Percentiles rank a stretch among this genome's conserved stretches.
These are phyloP conservation scores for Psilocybe sp. DNA, from an alignment of 768 basidiomycete species.

Conservation along the genomic window DNA sequence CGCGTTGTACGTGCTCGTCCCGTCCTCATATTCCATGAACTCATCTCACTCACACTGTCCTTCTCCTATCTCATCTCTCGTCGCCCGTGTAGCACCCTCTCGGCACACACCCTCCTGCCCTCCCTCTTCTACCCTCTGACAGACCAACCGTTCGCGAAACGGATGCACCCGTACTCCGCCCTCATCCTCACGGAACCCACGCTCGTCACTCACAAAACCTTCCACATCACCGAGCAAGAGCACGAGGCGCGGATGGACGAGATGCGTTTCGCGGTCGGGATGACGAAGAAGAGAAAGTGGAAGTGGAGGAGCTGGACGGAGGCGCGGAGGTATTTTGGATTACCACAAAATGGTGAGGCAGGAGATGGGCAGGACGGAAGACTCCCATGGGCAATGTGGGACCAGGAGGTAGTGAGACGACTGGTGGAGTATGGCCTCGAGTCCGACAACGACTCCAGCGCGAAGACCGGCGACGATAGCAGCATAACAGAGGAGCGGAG, in stretches of 20 bases:
- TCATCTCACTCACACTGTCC: background rate
- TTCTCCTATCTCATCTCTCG: too few species aligned
- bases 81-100: conserved; percentile 31
- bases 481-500: background rate
- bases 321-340: conserved; percentile 39
- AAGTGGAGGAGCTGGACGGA: conserved; percentile 38
- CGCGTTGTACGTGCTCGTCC: conserved; percentile 27
- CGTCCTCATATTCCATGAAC: background rate
- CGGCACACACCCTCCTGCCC: conserved; percentile 29
- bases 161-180: conserved; percentile 24
- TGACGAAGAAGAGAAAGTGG: conserved; percentile 34
- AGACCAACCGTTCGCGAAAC: too few species aligned
- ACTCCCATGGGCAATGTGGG: conserved; percentile 46
- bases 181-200: conserved; percentile 46
- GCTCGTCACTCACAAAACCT: conserved; percentile 35
- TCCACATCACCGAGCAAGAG: conserved; percentile 20
- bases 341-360: too few species aligned
- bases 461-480: too few species aligned
- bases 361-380: conserved; percentile 18
- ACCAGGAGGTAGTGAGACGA: conserved; percentile 35
- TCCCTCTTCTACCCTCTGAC: conserved; percentile 5
- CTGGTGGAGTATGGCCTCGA: conserved; percentile 24
- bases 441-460: too few species aligned
- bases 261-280: conserved; percentile 34
- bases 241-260: conserved; percentile 34